Evolutionary conservation across 441 rosid species (phyloP), one percentile per base, ranked within the genome.

Genomic region (Macaranga tanarius): DNA sequence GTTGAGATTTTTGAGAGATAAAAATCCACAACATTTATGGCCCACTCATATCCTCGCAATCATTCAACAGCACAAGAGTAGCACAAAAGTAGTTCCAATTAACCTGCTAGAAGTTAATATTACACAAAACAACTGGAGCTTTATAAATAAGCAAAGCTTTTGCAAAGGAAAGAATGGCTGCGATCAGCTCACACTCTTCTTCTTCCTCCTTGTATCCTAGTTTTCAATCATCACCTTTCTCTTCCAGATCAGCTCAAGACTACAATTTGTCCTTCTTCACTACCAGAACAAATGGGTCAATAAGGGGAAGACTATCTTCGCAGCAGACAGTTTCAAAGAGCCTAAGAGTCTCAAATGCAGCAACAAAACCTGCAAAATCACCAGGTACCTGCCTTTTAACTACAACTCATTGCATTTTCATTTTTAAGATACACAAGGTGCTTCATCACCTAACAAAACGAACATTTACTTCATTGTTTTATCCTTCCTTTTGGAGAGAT

Each of bases 301-400:
- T 65, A n/a, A 22, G 59, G 67, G 48, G 60, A 54, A 78, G 75
- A 56, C 40, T 69, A 48, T 38, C 66, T 10, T 71, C 79, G 10
- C 71, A 55, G 10, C 71, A 55, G 17, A 34, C 73, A 19, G 47
- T 65, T 57, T 28, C 84, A 2, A 56, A 78, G 10, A 62, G 82
- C 34, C 69, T 87, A 17, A 85, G 42, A 68, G 82, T 89, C 78
- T 76, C 73, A 63, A 64, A 81, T 74, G 86, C 97, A 57, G 89
- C 97, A 57, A 89, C 96, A 12, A 92, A 92, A 80, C 82, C 92
- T 54, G 91, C 90, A 62, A 93, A 92, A 78, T 80, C 97, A 70
- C 96, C 95, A 78, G 95, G 97, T 92, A 83, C 38, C 57, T 15
- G 19, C 67, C n/a, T 52, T 62, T 69, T 0, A 34, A 5, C 10